A percentile compares a stretch with the other conserved stretches of the same genome.
Evolutionary conservation across 768 basidiomycete species (phyloP).

Genomic region (Kwoniella dendrophila): DNA sequence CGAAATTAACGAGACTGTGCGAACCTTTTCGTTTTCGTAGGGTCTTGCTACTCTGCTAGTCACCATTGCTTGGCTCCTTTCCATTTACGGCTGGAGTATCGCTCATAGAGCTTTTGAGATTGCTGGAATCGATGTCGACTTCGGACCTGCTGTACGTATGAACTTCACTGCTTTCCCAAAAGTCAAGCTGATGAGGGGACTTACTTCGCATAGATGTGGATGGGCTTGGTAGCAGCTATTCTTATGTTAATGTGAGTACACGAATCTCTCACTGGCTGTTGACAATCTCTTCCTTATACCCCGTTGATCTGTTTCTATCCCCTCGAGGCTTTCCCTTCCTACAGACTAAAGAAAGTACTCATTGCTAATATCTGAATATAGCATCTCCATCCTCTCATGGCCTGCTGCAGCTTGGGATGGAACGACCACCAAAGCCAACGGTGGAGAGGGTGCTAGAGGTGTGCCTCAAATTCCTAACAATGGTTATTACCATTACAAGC

Average conservation of each 20-base stretch:
- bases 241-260: slow-evolving; percentile 47
- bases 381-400: slow-evolving; percentile 48
- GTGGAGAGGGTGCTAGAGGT: slow-evolving; percentile 35
- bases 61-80: slow-evolving; percentile 43
- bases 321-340: neutral
- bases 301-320: neutral
- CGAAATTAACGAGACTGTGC: neutral
- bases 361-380: slow-evolving; percentile 7
- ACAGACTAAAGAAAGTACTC: neutral
- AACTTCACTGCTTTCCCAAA: neutral
- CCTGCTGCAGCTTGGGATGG: slow-evolving; percentile 52
- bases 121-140: slow-evolving; percentile 25
- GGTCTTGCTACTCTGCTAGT: slow-evolving; percentile 39
- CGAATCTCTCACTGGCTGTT: neutral
- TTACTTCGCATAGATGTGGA: slow-evolving; percentile 44
- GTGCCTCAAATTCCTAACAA: slow-evolving; percentile 33
- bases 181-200: neutral
- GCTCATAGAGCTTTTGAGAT: slow-evolving; percentile 47
- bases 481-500: slow-evolving; percentile 55
- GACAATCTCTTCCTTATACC: neutral
- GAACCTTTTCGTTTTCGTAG: slow-evolving; percentile 12
- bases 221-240: slow-evolving; percentile 48
- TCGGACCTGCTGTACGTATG: slow-evolving; percentile 49
- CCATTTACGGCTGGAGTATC: slow-evolving; percentile 53
- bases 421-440: slow-evolving; percentile 29